A percentile compares a stretch with the other conserved stretches of the same genome.
These are phyloP conservation scores for Aspergillus tubingensis DNA, from an alignment of 2,329 filamentous ascomycete genomes.

Conservation along the genomic window DNA sequence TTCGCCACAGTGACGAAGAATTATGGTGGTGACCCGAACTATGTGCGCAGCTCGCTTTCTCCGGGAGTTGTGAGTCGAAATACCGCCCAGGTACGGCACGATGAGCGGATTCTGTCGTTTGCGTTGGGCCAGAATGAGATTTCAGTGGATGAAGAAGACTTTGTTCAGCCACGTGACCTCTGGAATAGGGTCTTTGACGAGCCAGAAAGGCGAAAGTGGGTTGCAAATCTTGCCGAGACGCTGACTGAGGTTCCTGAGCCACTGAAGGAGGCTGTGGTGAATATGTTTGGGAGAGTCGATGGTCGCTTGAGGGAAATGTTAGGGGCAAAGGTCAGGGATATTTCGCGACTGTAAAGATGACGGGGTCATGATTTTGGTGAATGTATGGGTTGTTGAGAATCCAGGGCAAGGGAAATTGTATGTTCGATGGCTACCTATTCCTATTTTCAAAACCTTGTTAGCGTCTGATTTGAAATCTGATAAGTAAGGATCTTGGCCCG, in stretches of 20 bases:
- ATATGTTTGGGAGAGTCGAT: constrained; percentile 25
- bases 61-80: constrained; percentile 18
- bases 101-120: constrained; percentile 22
- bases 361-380: neutral
- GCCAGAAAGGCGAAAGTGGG: constrained; percentile 22
- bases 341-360: neutral
- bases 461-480: too few species aligned
- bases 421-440: too few species aligned
- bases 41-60: constrained; percentile 38
- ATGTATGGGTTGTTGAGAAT: neutral
- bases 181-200: constrained; percentile 32
- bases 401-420: neutral
- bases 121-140: constrained; percentile 27
- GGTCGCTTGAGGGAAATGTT: constrained; percentile 21
- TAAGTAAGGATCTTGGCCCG: too few species aligned
- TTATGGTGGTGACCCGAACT: constrained; percentile 62
- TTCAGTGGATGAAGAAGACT: constrained; percentile 31
- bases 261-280: constrained; percentile 18
- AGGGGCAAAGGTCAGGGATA: constrained; percentile 4
- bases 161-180: constrained; percentile 30
- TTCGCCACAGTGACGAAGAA: constrained; percentile 48
- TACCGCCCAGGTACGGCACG: constrained; percentile 22
- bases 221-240: constrained; percentile 26
- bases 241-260: constrained; percentile 23
- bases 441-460: too few species aligned